Percentiles rank a stretch among this genome's conserved stretches.
These are phyloP conservation scores for Pseudozyma sp. DNA, from an alignment of 1,284 basidiomycete genomes.

Conservation along the genomic window DNA sequence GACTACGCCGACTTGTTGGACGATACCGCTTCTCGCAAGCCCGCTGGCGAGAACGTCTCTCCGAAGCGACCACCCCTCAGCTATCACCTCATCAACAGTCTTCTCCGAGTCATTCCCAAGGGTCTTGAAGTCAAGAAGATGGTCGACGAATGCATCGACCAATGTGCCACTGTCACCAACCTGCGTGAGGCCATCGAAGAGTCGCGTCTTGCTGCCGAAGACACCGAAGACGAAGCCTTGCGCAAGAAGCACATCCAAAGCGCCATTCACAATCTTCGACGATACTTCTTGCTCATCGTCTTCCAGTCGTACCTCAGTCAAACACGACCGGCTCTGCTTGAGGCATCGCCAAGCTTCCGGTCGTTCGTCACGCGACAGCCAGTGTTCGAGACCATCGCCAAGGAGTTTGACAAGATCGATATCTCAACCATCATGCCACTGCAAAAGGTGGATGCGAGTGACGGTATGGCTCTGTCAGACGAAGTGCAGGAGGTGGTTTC, in stretches of 20 bases:
- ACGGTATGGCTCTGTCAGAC: slow-evolving; percentile 78
- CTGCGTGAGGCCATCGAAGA: slow-evolving; percentile 89
- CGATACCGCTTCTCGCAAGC: slow-evolving; percentile 7
- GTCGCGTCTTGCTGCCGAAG: slow-evolving; percentile 78
- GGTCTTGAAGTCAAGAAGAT: slow-evolving; percentile 85
- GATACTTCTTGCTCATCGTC: slow-evolving; percentile 89
- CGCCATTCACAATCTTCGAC: slow-evolving; percentile 56
- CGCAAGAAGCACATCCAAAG: slow-evolving; percentile 74
- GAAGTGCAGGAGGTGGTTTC: slow-evolving; percentile 74
- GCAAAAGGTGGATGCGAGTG: slow-evolving; percentile 72
- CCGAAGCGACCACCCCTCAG: slow-evolving; percentile 49
- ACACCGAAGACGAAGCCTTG: slow-evolving; percentile 80
- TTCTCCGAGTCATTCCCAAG: slow-evolving; percentile 90
- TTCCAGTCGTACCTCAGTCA: slow-evolving; percentile 95
- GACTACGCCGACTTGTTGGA: slow-evolving; percentile 26
- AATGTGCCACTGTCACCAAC: slow-evolving; percentile 82
- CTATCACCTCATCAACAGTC: slow-evolving; percentile 77
- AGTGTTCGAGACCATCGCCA: slow-evolving; percentile 96
- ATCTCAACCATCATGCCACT: slow-evolving; percentile 86
- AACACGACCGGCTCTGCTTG: slow-evolving; percentile 76
- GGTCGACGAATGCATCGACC: slow-evolving; percentile 92
- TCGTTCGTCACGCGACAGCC: slow-evolving; percentile 62
- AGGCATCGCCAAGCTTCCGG: slow-evolving; percentile 60
- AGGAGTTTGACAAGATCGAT: slow-evolving; percentile 85
- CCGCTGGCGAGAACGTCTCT: slow-evolving; percentile 4